Conservation (phyloP, 208 protist species). For the Leishmania arabica region DNA sequence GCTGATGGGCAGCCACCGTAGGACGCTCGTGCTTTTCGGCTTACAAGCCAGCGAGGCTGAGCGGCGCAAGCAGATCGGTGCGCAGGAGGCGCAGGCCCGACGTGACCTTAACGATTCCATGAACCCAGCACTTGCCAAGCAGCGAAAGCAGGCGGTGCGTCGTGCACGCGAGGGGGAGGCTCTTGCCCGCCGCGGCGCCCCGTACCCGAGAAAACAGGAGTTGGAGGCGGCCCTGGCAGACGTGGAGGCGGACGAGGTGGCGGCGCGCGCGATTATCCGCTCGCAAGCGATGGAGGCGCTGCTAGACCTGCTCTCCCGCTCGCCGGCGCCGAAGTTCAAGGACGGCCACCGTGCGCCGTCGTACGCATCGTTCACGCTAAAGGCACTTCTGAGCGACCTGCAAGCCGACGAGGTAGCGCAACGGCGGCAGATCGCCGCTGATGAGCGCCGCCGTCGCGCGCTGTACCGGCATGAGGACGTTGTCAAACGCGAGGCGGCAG, state of each 20-base stretch:
- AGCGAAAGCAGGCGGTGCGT: slow-evolving; percentile 27
- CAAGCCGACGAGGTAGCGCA: slow-evolving; percentile 48
- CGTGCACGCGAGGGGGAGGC: slow-evolving; percentile 29
- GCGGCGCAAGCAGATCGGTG: slow-evolving; percentile 45
- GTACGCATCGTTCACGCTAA: slow-evolving; percentile 29
- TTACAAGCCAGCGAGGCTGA: slow-evolving; percentile 44
- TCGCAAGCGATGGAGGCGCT: slow-evolving; percentile 64
- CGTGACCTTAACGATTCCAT: slow-evolving; percentile 52
- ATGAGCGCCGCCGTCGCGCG: slow-evolving; percentile 54
- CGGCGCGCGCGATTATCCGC: slow-evolving; percentile 50
- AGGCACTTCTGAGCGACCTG: slow-evolving; percentile 38
- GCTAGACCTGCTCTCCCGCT: slow-evolving; percentile 49
- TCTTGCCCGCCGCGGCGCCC: slow-evolving; percentile 6
- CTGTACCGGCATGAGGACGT: slow-evolving; percentile 61
- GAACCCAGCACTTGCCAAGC: slow-evolving; percentile 34
- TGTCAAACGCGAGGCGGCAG: slow-evolving; percentile 41
- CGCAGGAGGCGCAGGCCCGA: slow-evolving; percentile 43
- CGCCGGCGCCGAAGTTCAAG: slow-evolving; percentile 2
- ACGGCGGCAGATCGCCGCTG: slow-evolving; percentile 44
- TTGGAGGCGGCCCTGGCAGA: slow-evolving; percentile 38
- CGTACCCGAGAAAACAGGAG: background rate
- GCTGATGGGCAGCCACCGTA: slow-evolving; percentile 53
- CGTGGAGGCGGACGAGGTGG: slow-evolving; percentile 50
- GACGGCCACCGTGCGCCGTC: slow-evolving; percentile 21
- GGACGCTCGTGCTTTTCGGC: slow-evolving; percentile 40